phyloP scores from a whole-genome alignment of 768 basidiomycete genomes.

The Amanita thiersii region DNA sequence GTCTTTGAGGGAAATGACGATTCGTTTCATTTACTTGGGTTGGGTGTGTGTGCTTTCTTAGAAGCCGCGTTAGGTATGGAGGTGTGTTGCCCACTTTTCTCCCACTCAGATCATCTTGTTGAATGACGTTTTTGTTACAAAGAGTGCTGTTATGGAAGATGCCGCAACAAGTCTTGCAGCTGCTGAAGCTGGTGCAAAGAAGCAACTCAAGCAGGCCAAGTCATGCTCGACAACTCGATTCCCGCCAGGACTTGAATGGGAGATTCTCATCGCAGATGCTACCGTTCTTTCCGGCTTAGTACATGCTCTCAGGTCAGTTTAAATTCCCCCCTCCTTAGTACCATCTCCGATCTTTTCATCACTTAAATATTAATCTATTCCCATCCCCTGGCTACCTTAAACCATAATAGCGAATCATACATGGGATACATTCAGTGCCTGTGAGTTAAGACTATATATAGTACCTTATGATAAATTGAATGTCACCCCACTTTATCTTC shows the following conservation, averaged over 20 bases:
- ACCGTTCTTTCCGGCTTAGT: conserved; percentile 65
- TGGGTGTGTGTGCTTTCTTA: conserved; percentile 65
- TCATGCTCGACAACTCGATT: conserved; percentile 35
- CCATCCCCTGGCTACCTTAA: not conserved
- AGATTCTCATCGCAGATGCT: conserved; percentile 67
- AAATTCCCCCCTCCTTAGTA: not conserved
- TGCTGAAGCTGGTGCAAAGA: conserved; percentile 56
- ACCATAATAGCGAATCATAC: conserved; percentile 52
- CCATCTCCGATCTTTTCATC: not conserved
- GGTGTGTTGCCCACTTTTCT: conserved; percentile 25
- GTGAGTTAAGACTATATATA: conserved; percentile 27
- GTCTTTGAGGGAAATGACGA: conserved; percentile 45
- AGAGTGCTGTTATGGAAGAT: conserved; percentile 58
- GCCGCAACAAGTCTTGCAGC: conserved; percentile 46
- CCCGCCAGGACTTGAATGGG: conserved; percentile 64
- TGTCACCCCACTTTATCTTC: not conserved
- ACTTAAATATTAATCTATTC: not conserved
- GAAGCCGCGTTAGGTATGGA: conserved; percentile 82
- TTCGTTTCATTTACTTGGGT: conserved; percentile 67
- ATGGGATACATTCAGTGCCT: conserved; percentile 75
- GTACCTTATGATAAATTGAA: conserved; percentile 2
- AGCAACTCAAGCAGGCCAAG: conserved; percentile 28
- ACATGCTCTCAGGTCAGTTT: conserved; percentile 54
- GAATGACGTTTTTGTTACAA: not conserved
- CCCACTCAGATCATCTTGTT: not conserved